These are phyloP conservation scores for Bryoerythrophyllum caledonicum DNA, from an alignment of 225 moss, liverwort and hornwort species.

Conservation along the genomic window DNA sequence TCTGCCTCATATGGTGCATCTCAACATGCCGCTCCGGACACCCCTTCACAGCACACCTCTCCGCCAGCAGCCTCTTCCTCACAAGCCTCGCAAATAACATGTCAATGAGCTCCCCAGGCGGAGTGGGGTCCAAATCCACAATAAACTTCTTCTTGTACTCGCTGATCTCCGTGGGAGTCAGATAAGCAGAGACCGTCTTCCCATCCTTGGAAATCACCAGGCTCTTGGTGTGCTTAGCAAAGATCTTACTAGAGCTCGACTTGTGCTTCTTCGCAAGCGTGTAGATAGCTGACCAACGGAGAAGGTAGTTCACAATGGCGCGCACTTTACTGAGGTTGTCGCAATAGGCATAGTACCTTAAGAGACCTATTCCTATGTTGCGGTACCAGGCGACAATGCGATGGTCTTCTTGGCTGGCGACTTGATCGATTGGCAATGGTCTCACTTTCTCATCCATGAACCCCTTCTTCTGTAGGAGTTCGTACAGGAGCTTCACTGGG, in stretches of 20 bases:
- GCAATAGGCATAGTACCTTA: conserved; percentile 47
- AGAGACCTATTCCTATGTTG: conserved; percentile 44
- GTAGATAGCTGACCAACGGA: conserved; percentile 64
- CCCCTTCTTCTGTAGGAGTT: conserved; percentile 51
- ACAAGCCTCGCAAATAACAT: conserved; percentile 55
- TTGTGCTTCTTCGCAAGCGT: conserved; percentile 68
- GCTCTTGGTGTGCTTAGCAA: conserved; percentile 50
- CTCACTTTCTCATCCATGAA: conserved; percentile 49
- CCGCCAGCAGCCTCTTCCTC: conserved; percentile 39
- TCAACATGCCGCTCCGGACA: conserved; percentile 52
- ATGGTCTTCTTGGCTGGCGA: conserved; percentile 45
- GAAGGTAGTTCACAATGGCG: conserved; percentile 50
- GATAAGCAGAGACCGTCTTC: conserved; percentile 36
- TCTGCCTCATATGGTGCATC: conserved; percentile 60
- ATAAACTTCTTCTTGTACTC: conserved; percentile 43
- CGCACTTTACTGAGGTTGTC: conserved; percentile 59
- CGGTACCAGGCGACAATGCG: conserved; percentile 65
- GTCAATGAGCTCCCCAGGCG: conserved; percentile 56
- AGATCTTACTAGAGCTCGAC: conserved; percentile 61
- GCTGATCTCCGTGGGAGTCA: conserved; percentile 54
- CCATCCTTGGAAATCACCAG: conserved; percentile 43
- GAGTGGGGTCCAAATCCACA: conserved; percentile 38
- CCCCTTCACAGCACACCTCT: conserved; percentile 59
- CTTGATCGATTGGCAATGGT: conserved; percentile 56
- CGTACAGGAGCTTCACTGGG: conserved; percentile 57